Evolutionary conservation across 768 basidiomycete species (phyloP).

Genomic region (Collybia sp.): DNA sequence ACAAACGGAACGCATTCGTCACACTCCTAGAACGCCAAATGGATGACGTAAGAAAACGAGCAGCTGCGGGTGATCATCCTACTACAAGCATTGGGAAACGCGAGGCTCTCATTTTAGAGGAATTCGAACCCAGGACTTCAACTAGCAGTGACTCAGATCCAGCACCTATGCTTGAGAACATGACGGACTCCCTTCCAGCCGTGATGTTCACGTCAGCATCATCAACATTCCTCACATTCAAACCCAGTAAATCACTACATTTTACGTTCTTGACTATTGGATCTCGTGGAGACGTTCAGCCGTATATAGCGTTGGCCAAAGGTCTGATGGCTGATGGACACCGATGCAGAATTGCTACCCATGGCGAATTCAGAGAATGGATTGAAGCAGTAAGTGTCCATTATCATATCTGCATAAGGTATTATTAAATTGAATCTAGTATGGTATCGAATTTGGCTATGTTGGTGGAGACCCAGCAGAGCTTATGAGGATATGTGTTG

Average conservation of each 20-base stretch:
- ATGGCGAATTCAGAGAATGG: conserved; percentile 94
- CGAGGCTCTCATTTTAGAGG: conserved; percentile 80
- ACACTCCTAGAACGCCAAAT: conserved; percentile 73
- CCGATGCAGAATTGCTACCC: conserved; percentile 85
- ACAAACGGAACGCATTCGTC: conserved; percentile 77
- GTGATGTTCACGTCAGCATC: conserved; percentile 97
- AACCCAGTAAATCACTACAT: conserved; percentile 77
- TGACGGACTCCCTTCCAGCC: conserved; percentile 75
- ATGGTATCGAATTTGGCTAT: conserved; percentile 93
- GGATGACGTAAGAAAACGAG: conserved; percentile 58
- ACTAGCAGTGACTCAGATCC: conserved; percentile 35
- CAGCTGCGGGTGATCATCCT: conserved; percentile 37
- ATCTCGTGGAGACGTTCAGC: conserved; percentile 95
- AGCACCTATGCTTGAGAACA: conserved; percentile 42
- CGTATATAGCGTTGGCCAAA: conserved; percentile 94
- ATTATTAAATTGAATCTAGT: conserved; percentile 34
- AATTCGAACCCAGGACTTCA: conserved; percentile 58
- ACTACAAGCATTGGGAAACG: conserved; percentile 48
- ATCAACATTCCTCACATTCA: conserved; percentile 95
- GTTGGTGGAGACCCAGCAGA: conserved; percentile 98
- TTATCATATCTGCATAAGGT: conserved; percentile 1
- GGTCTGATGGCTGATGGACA: conserved; percentile 90
- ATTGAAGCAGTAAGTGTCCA: conserved; percentile 74
- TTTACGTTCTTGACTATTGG: conserved; percentile 97
- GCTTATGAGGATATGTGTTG: conserved; percentile 95